Conservation (phyloP, 768 basidiomycete genomes). For the Xerocomus spinulosus region DNA sequence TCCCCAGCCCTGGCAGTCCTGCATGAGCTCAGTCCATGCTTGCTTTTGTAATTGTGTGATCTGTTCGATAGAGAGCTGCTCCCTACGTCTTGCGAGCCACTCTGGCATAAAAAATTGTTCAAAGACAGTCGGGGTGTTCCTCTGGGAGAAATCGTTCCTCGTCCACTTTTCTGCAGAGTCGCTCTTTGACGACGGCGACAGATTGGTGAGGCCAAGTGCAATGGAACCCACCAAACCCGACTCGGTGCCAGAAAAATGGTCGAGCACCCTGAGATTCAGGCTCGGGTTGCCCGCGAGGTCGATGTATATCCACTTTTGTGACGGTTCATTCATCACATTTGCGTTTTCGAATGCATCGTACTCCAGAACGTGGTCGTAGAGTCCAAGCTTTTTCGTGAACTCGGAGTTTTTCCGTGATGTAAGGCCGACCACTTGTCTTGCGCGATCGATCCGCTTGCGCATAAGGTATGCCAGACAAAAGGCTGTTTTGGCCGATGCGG, state of each 20-base stretch:
- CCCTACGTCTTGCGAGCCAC: conserved; percentile 56
- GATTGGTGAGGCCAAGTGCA: conserved; percentile 52
- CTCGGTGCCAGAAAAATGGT: conserved; percentile 31
- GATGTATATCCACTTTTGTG: conserved; percentile 50
- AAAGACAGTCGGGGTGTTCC: conserved; percentile 14
- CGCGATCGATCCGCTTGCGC: conserved; percentile 35
- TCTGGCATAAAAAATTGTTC: conserved; percentile 68
- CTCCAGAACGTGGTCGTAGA: conserved; percentile 54
- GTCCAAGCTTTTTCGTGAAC: conserved; percentile 50
- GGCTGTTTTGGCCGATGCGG: conserved; percentile 69
- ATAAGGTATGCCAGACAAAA: conserved; percentile 64
- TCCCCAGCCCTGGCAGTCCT: conserved; percentile 49
- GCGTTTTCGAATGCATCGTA: conserved; percentile 45
- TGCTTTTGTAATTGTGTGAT: conserved; percentile 47
- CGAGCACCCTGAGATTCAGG: conserved; percentile 43
- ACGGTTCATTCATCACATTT: conserved; percentile 26
- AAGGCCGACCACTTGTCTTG: conserved; percentile 48
- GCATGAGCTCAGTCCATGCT: conserved; percentile 61
- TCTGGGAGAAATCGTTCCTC: conserved; percentile 31
- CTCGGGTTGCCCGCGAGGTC: conserved; percentile 58
- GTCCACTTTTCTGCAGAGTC: conserved; percentile 35
- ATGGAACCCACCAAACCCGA: conserved; percentile 38
- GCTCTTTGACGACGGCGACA: conserved; percentile 42
- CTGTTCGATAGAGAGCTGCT: conserved; percentile 41
- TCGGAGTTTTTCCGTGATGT: conserved; percentile 52